Percentiles rank a stretch among this genome's conserved stretches.
These are phyloP conservation scores for Phytophthora vignae DNA, from an alignment of 352 stramenopile species.

Conservation along the genomic window DNA sequence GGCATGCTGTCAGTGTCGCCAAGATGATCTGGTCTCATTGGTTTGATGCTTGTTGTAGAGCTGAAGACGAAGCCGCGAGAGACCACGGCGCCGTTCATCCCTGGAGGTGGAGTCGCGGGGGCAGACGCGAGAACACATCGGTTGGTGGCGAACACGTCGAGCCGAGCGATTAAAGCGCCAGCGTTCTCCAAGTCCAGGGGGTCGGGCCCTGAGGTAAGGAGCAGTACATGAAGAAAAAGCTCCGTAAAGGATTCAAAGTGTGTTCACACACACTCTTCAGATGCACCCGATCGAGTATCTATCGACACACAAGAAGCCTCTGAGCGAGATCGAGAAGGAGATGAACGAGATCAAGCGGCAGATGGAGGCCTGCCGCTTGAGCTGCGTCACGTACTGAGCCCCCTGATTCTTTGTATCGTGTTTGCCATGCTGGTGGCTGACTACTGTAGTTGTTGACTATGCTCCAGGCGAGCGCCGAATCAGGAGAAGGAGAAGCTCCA, in stretches of 20 bases:
- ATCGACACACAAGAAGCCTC: conserved; percentile 59
- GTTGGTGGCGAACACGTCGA: conserved; percentile 60
- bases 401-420: neutral
- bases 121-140: conserved; percentile 60
- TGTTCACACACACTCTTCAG: conserved; percentile 19
- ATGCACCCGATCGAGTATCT: conserved; percentile 72
- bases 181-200: conserved; percentile 40
- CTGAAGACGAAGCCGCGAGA: conserved; percentile 58
- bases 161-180: conserved; percentile 66
- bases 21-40: no score
- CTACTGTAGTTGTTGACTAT: neutral
- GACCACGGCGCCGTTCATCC: conserved; percentile 65
- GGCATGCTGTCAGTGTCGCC: no score
- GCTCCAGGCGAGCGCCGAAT: conserved; percentile 50
- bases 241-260: no score
- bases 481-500: conserved; percentile 89
- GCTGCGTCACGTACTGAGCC: conserved; percentile 51
- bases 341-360: conserved; percentile 74
- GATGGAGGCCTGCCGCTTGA: conserved; percentile 69
- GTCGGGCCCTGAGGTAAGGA: conserved; percentile 42
- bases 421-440: neutral
- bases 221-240: neutral
- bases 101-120: conserved; percentile 50
- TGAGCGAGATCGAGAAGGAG: conserved; percentile 82
- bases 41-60: conserved; percentile 35